A percentile compares a stretch with the other conserved stretches of the same genome.
These are phyloP conservation scores for Cocos nucifera DNA, from an alignment of 176 grass and related monocot genomes.

Conservation along the genomic window DNA sequence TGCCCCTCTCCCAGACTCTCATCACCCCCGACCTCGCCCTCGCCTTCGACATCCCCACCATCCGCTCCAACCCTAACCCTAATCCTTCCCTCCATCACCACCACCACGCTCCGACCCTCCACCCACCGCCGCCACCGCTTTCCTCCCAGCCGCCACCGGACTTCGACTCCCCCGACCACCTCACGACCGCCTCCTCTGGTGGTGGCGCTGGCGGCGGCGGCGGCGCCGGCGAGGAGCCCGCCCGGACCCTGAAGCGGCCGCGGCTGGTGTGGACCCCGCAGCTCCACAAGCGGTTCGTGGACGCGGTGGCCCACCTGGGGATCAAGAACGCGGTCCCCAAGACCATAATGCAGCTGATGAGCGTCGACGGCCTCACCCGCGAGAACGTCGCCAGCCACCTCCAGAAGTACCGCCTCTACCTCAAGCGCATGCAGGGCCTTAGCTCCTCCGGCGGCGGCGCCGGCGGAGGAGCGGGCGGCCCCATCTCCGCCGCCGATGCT, in stretches of 20 bases:
- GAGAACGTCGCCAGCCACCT: constrained; percentile 24
- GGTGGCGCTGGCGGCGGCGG: background rate
- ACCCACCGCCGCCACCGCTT: background rate
- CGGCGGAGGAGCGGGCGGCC: constrained; percentile 6
- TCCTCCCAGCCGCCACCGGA: constrained; percentile 8
- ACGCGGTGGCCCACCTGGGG: constrained; percentile 19
- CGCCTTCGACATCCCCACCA: constrained; percentile 13
- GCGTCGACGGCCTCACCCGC: constrained; percentile 22
- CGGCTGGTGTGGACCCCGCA: constrained; percentile 23
- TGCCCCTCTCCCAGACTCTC: constrained; percentile 15
- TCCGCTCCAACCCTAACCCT: background rate
- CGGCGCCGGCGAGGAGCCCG: constrained; percentile 7
- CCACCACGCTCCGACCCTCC: background rate
- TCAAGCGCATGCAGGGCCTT: constrained; percentile 22
- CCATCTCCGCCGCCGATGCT: constrained; percentile 18
- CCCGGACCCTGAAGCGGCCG: constrained; percentile 14
- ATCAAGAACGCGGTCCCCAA: constrained; percentile 24
- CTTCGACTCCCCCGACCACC: constrained; percentile 36
- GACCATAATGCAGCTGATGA: constrained; percentile 29
- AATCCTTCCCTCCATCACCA: background rate
- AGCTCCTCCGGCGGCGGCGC: constrained; percentile 1
- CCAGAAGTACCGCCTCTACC: constrained; percentile 22
- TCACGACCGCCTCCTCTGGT: background rate
- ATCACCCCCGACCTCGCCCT: constrained; percentile 15
- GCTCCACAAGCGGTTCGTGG: constrained; percentile 23